Evolutionary conservation across 345 rosid genomes (phyloP).

Genomic region (Citrus sp.): DNA sequence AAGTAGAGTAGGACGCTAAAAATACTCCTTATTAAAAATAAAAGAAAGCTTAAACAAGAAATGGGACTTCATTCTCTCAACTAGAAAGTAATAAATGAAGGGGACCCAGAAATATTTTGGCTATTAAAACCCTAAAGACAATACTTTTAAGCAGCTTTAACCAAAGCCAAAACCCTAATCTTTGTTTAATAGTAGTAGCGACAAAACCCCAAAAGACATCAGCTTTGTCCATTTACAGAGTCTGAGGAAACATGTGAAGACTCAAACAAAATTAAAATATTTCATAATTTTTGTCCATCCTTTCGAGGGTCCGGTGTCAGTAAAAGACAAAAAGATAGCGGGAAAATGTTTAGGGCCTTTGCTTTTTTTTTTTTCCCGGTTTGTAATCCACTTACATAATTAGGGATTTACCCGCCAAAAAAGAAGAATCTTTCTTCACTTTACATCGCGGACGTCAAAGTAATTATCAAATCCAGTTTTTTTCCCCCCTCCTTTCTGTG

Average conservation of each 20-base stretch:
- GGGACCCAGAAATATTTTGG: constrained; percentile 32
- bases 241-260: constrained; percentile 29
- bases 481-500: not conserved
- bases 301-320: constrained; percentile 26
- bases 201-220: constrained; percentile 20
- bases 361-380: not conserved
- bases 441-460: constrained; percentile 52
- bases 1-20: constrained; percentile 1
- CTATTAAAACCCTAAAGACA: constrained; percentile 11
- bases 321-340: constrained; percentile 25
- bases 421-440: constrained; percentile 1
- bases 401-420: constrained; percentile 62
- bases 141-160: constrained; percentile 19
- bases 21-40: not conserved
- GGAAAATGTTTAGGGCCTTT: constrained; percentile 25
- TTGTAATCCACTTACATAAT: not conserved
- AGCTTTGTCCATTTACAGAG: constrained; percentile 16
- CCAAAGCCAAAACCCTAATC: constrained; percentile 24
- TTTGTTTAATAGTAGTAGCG: constrained; percentile 31
- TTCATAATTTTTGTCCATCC: constrained; percentile 14
- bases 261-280: constrained; percentile 8
- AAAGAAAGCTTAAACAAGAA: constrained; percentile 2
- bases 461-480: constrained; percentile 47
- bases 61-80: constrained; percentile 15
- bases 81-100: constrained; percentile 20